Evolutionary conservation across 176 grass and related monocot species (phyloP), one percentile per base, ranked within the genome.

Genomic region (Hordeum marinum): DNA sequence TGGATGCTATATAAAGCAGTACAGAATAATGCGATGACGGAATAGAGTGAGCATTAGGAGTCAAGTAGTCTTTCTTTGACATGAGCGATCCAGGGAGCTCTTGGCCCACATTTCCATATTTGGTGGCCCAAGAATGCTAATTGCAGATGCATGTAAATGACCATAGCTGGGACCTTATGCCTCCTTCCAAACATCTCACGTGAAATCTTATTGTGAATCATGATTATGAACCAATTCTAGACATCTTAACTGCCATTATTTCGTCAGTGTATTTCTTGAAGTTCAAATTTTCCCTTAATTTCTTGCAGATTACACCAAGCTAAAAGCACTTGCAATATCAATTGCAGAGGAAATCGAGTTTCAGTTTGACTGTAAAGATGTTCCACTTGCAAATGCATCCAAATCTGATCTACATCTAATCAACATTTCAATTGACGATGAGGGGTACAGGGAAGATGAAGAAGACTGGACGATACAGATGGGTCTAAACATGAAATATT

Each of bases 301-400:
- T 39, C 79, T 68, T 92, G 73, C 81, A 99, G 96, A 99, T 83
- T 99, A 96, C 84, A 85, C 89, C 72, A 94, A 90, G 80, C 64
- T 99, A 88, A 99, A 99, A 87, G 96, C 96, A 9, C 85, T 99
- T 52, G 93, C 96, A 48, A 94, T 99, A 96, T 99, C 91, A 41
- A 85, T 99, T 79, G 96, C 96, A 46, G 96, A 99, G 85, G 96
- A 99, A 89, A 94, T 93, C 11, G 86, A 89, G 62, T 88, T 90
- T 40, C 82, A 84, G 39, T 91, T 94, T 67, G 87, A 92, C 29
- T 95, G 82, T 89, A 85, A 88, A 79, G 96, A 99, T 78, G 70
- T 91, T 79, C 85, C 92, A 77, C 76, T 96, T 75, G 86, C 73
- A 69, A 99, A 91, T 92, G 93, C 93, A 59, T 92, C 86, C 17